Percentiles rank a stretch among this genome's conserved stretches.
Evolutionary conservation across 73 alveolate species (phyloP).

Genomic region (Paramecium tetraurelia): DNA sequence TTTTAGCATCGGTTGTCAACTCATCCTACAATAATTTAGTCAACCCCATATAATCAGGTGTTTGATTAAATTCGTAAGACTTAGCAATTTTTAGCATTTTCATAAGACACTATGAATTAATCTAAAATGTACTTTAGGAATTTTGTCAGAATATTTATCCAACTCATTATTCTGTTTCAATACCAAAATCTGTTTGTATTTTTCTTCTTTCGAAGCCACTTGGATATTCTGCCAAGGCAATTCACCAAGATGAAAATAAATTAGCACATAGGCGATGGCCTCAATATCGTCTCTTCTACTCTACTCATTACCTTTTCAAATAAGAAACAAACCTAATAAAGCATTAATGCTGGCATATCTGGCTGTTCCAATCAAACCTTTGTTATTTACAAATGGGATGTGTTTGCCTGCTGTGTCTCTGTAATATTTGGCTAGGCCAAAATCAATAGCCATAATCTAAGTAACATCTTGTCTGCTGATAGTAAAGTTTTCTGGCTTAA

Average conservation of each 20-base stretch:
- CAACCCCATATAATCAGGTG: conserved; percentile 26
- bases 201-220: conserved; percentile 74
- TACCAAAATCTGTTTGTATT: conserved; percentile 72
- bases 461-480: conserved; percentile 58
- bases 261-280: conserved; percentile 79
- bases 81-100: neutral
- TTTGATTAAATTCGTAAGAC: neutral
- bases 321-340: conserved; percentile 46
- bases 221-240: conserved; percentile 86
- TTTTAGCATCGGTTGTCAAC: neutral
- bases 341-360: conserved; percentile 74
- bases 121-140: neutral
- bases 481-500: conserved; percentile 78
- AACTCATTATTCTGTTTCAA: conserved; percentile 58
- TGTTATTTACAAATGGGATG: conserved; percentile 87
- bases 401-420: conserved; percentile 86
- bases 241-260: conserved; percentile 77
- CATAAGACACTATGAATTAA: neutral
- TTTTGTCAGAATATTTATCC: neutral
- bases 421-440: conserved; percentile 90
- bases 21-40: neutral
- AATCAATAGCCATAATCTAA: conserved; percentile 85
- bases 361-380: conserved; percentile 96
- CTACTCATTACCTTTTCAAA: conserved; percentile 60
- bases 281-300: conserved; percentile 88